Conservation (phyloP, 306 rosid genomes). For the Arachis hypogaea region DNA sequence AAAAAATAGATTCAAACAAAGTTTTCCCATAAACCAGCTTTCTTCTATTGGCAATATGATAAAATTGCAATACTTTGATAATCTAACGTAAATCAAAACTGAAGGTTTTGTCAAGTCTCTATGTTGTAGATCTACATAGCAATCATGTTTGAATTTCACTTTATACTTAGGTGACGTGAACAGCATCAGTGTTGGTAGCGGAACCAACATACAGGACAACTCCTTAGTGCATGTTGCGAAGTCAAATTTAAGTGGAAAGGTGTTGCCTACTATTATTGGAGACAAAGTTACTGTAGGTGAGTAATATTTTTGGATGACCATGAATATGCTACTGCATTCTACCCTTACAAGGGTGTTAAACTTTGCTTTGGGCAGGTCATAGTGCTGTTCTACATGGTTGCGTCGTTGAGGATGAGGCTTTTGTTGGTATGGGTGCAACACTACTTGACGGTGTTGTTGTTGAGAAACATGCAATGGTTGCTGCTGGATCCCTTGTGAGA, state of each 20-base stretch:
- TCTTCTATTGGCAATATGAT: neutral
- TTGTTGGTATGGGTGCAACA: constrained; percentile 93
- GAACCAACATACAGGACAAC: constrained; percentile 95
- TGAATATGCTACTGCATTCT: constrained; percentile 16
- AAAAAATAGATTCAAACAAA: neutral
- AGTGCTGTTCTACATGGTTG: constrained; percentile 93
- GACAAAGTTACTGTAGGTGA: constrained; percentile 90
- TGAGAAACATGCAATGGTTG: constrained; percentile 93
- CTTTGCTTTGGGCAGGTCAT: constrained; percentile 61
- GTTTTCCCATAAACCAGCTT: constrained; percentile 18
- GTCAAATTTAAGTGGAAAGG: constrained; percentile 87
- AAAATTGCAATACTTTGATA: constrained; percentile 13
- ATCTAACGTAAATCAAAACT: constrained; percentile 20
- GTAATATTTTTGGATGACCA: constrained; percentile 39
- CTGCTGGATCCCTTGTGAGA: constrained; percentile 92
- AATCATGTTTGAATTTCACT: constrained; percentile 1
- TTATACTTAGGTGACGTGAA: constrained; percentile 77
- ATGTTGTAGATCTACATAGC: neutral
- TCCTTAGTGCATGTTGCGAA: constrained; percentile 94
- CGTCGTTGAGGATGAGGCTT: constrained; percentile 90
- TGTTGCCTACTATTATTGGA: constrained; percentile 82
- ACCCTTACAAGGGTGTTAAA: neutral
- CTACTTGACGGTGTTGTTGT: constrained; percentile 88
- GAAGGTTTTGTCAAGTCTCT: constrained; percentile 1
- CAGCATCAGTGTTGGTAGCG: constrained; percentile 83